These are phyloP conservation scores for Metschnikowia cerradonensis DNA, from an alignment of 805 yeast species.

Conservation along the genomic window DNA sequence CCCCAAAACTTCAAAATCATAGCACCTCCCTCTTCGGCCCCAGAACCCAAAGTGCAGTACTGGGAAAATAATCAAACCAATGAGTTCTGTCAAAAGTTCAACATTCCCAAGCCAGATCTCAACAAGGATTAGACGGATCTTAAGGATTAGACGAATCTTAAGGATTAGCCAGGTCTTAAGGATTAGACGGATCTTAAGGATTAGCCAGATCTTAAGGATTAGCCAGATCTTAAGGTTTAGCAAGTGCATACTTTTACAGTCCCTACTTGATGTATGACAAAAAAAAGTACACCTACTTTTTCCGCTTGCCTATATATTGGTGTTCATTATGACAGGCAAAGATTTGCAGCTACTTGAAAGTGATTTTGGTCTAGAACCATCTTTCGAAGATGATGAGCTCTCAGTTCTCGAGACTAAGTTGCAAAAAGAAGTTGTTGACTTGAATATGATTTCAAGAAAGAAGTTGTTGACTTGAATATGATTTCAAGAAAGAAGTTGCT, in stretches of 20 bases:
- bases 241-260: too few relatives aligned
- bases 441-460: neutral
- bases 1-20: conserved; percentile 23
- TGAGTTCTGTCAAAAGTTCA: conserved; percentile 28
- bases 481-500: conserved; percentile 5
- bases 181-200: too few relatives aligned
- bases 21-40: conserved; percentile 15
- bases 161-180: too few relatives aligned
- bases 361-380: conserved; percentile 23
- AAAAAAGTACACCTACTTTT: conserved; percentile 20
- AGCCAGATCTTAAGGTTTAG: too few relatives aligned
- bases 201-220: too few relatives aligned
- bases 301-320: conserved; percentile 39
- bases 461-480: conserved; percentile 2
- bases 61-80: conserved; percentile 38
- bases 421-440: conserved; percentile 1
- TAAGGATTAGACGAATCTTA: too few relatives aligned
- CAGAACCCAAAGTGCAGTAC: conserved; percentile 20
- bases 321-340: conserved; percentile 30
- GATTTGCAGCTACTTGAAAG: conserved; percentile 22
- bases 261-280: too few relatives aligned
- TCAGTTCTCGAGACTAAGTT: conserved; percentile 24
- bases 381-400: conserved; percentile 24
- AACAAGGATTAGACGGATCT: too few relatives aligned
- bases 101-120: conserved; percentile 13